A percentile compares a stretch with the other conserved stretches of the same genome.
These are phyloP conservation scores for Triticum aestivum DNA, from an alignment of 176 grass and related monocot species.

Conservation along the genomic window IWGSC_CS_RefSeq_v2.1 NC_057806.1:693813985-693814484, in stretches of 20 bases:
- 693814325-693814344: neutral
- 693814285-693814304: neutral
- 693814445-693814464: neutral
- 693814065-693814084: slow-evolving; percentile 32
- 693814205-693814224: neutral
- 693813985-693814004: neutral
- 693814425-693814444: neutral
- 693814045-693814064: slow-evolving; percentile 11
- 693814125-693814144: slow-evolving; percentile 29
- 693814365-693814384: no score
- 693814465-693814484: neutral
- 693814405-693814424: no score
- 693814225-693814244: slow-evolving; percentile 4
- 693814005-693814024: slow-evolving; percentile 22
- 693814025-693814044: slow-evolving; percentile 35
- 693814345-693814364: no score
- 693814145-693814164: slow-evolving; percentile 44
- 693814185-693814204: neutral
- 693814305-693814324: neutral
- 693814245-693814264: neutral
- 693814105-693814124: slow-evolving; percentile 34
- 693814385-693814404: no score
- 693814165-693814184: neutral
- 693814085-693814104: slow-evolving; percentile 35
- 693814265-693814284: neutral